A percentile compares a stretch with the other conserved stretches of the same genome.
phyloP scores from a whole-genome alignment of 1,284 basidiomycete species.

The Amylostereum areolatum region DNA sequence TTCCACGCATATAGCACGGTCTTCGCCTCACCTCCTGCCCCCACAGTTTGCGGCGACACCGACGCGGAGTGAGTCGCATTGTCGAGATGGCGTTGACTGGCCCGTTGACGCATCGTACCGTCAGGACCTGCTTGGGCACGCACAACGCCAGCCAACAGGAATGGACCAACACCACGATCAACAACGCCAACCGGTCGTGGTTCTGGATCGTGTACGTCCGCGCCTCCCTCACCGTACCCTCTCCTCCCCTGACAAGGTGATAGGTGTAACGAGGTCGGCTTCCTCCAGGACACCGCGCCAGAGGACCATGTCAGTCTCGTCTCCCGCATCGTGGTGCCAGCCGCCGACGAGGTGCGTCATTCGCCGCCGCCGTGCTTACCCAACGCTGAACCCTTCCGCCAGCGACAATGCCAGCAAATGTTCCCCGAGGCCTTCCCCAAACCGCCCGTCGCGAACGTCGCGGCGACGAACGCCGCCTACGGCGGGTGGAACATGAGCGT shows the following conservation, averaged over 20 bases:
- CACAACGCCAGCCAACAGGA: not conserved
- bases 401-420: slow-evolving; percentile 60
- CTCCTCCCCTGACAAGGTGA: not conserved
- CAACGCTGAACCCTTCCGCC: no score
- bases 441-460: slow-evolving; percentile 28
- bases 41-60: not conserved
- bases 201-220: not conserved
- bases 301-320: slow-evolving; percentile 44
- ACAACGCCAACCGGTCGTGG: slow-evolving; percentile 2
- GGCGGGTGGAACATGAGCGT: slow-evolving; percentile 56
- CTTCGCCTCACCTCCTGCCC: not conserved
- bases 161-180: slow-evolving; percentile 1
- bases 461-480: slow-evolving; percentile 42
- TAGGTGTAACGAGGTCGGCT: slow-evolving; percentile 68
- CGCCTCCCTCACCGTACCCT: not conserved
- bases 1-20: not conserved
- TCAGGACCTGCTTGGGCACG: not conserved
- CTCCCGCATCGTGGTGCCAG: slow-evolving; percentile 50
- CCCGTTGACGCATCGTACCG: not conserved
- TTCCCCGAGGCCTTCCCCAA: slow-evolving; percentile 53
- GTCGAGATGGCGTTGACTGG: not conserved
- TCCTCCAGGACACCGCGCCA: slow-evolving; percentile 56
- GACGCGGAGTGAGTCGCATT: not conserved
- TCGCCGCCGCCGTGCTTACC: no score
- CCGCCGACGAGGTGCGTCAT: slow-evolving; percentile 53